These are phyloP conservation scores for Solanum habrochaites DNA, from an alignment of 257 asterid species.

Conservation along the genomic window DNA sequence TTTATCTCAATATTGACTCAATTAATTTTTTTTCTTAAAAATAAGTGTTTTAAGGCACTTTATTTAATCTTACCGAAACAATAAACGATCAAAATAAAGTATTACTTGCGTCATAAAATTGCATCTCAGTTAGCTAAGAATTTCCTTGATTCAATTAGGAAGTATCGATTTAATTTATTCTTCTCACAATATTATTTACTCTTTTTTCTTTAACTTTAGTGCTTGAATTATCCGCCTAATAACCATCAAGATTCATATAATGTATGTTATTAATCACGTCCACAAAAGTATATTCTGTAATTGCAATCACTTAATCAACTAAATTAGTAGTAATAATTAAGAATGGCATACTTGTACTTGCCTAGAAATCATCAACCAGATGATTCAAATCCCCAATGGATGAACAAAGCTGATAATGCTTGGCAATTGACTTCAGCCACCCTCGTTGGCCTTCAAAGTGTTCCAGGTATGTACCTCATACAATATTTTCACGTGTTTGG, in stretches of 20 bases:
- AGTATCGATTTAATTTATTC: not conserved
- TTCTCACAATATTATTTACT: not conserved
- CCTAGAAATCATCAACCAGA: conserved; percentile 28
- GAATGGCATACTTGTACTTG: conserved; percentile 7
- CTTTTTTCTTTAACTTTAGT: not conserved
- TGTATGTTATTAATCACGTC: not conserved
- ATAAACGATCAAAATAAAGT: not conserved
- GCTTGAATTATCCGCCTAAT: not conserved
- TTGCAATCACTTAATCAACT: not conserved
- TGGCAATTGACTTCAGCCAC: conserved; percentile 79
- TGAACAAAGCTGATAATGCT: conserved; percentile 72
- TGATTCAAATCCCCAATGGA: conserved; percentile 43
- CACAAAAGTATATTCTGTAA: not conserved
- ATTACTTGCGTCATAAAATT: not conserved
- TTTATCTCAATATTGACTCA: not conserved
- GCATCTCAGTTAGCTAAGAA: not conserved
- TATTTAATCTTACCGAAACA: too few species aligned
- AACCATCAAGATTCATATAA: not conserved
- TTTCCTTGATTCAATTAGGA: not conserved
- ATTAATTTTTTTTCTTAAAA: too few species aligned
- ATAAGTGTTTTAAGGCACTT: not conserved
- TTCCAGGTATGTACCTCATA: conserved; percentile 12
- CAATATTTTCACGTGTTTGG: not conserved
- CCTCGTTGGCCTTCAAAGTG: conserved; percentile 62
- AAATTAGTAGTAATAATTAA: not conserved